These are phyloP conservation scores for Trypanosoma conorhini DNA, from an alignment of 208 protist genomes.

Conservation along the genomic window DNA sequence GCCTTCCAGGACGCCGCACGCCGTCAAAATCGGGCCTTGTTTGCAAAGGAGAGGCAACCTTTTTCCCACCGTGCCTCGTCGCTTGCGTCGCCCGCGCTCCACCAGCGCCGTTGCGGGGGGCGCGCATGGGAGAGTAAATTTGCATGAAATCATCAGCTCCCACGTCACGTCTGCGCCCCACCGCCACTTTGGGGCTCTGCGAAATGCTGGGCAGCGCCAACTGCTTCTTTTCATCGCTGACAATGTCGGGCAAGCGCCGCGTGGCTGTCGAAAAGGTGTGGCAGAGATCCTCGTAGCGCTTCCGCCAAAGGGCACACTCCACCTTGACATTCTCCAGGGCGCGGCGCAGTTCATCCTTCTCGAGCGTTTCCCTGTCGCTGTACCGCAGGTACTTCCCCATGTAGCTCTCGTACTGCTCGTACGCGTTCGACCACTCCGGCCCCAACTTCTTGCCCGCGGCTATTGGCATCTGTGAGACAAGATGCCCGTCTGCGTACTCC, in stretches of 20 bases:
- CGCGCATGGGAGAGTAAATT: neutral
- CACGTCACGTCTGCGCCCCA: neutral
- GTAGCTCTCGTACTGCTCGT: slow-evolving; percentile 28
- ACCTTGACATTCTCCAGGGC: slow-evolving; percentile 25
- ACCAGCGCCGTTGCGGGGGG: neutral
- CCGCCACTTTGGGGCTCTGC: neutral
- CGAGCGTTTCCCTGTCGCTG: neutral
- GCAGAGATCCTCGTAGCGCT: slow-evolving; percentile 32
- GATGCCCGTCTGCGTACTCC: slow-evolving; percentile 58
- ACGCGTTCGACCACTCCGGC: slow-evolving; percentile 29
- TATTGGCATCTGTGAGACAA: slow-evolving; percentile 45
- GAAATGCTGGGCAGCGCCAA: neutral
- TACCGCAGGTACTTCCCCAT: slow-evolving; percentile 11
- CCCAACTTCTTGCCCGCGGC: slow-evolving; percentile 11
- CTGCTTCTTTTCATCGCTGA: neutral
- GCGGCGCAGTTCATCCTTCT: slow-evolving; percentile 20
- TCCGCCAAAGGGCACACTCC: slow-evolving; percentile 33
- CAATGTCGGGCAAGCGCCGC: neutral
- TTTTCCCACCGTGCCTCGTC: neutral
- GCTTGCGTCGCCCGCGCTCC: neutral
- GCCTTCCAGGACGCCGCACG: neutral
- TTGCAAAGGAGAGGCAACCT: neutral
- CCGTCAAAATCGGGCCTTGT: neutral
- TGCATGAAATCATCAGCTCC: neutral
- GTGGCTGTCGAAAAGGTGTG: slow-evolving; percentile 10